Conservation (phyloP, 148 eudicot species). For the Cornus suecica region DNA sequence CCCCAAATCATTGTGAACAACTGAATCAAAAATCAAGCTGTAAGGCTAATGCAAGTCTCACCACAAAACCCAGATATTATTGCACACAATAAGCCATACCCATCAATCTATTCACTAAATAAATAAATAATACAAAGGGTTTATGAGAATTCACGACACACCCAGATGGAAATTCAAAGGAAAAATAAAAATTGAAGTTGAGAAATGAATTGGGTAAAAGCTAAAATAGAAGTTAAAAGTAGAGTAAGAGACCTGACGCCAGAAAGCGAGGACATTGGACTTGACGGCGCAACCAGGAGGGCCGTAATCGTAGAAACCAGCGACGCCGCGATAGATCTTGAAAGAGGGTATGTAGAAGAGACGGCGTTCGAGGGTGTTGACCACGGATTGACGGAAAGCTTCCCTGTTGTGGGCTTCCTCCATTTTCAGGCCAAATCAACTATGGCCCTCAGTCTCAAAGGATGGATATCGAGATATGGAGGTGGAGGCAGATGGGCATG, state of each 20-base stretch:
- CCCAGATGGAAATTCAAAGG: not conserved
- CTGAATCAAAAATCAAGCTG: no score
- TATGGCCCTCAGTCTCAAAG: no score
- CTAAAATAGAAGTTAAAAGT: not conserved
- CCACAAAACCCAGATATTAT: not conserved
- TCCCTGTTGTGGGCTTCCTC: constrained; percentile 45
- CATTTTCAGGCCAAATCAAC: constrained; percentile 6
- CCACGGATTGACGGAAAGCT: constrained; percentile 56
- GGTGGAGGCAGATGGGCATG: no score
- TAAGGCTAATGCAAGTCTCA: not conserved
- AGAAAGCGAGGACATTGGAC: constrained; percentile 86
- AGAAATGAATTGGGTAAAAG: not conserved
- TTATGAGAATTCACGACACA: not conserved
- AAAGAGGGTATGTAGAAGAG: constrained; percentile 78
- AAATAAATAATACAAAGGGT: not conserved
- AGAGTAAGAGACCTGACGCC: constrained; percentile 72
- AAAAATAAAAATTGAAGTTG: not conserved
- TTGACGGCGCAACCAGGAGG: constrained; percentile 97
- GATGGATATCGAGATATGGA: no score
- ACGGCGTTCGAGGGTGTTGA: constrained; percentile 81
- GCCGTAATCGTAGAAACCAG: constrained; percentile 87
- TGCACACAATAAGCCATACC: not conserved
- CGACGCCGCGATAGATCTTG: constrained; percentile 93
- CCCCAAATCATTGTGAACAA: no score
- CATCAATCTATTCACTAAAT: not conserved